These are phyloP conservation scores for Trypanosoma scelopori DNA, from an alignment of 208 protist species.

Conservation along the genomic window DNA sequence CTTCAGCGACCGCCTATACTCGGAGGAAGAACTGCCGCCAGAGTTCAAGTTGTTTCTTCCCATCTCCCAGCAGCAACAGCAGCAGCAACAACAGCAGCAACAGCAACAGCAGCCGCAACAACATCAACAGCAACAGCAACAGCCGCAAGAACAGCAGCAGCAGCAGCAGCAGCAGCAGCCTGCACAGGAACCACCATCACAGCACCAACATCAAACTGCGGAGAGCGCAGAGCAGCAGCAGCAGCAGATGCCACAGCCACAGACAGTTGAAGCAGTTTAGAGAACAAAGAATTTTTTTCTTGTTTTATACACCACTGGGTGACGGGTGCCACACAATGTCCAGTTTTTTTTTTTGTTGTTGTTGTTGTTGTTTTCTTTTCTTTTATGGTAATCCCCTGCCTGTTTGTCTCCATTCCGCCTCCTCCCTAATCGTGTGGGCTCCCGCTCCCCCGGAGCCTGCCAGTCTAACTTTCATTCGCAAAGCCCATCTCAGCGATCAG, in stretches of 20 bases:
- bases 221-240: constrained; percentile 7
- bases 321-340: not conserved
- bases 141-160: constrained; percentile 11
- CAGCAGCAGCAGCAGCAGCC: not conserved
- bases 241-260: not conserved
- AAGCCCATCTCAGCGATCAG: too few species aligned
- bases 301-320: not conserved
- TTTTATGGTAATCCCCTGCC: too few species aligned
- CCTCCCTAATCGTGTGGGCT: too few species aligned
- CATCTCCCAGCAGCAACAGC: constrained; percentile 74
- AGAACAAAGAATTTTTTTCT: not conserved
- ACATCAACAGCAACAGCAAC: constrained; percentile 23
- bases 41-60: constrained; percentile 99
- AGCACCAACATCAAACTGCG: too few species aligned
- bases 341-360: not conserved
- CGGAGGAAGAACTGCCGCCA: constrained; percentile 98
- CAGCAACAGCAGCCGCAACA: constrained; percentile 15
- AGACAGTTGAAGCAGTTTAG: constrained; percentile 11
- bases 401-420: too few species aligned
- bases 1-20: constrained; percentile 99
- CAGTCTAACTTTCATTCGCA: too few species aligned
- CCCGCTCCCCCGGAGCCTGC: too few species aligned
- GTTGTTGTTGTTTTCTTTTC: constrained; percentile 8
- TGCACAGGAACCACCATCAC: too few species aligned
- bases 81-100: constrained; percentile 30